Evolutionary conservation across 345 rosid species (phyloP), one percentile per base, ranked within the genome.

Genomic region (Gossypioides kirkii): DNA sequence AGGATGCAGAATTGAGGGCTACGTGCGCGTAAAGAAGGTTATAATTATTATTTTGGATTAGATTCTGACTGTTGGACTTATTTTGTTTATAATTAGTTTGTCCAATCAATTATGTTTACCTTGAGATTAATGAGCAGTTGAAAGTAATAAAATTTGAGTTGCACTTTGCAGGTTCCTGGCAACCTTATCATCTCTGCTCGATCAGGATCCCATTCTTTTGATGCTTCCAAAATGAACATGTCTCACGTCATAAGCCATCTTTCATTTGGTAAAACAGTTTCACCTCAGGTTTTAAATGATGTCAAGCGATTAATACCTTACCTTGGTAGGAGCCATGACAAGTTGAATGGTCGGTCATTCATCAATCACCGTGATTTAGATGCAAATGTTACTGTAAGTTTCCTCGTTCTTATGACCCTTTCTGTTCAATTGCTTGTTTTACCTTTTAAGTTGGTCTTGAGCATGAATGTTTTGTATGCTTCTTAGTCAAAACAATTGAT

Each of bases 1-100:
- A 70, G 99, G 99, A 76, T 95, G 99, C 56, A 90, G 93, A 87
- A 85, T 95, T 69, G 99, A 95, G 84, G 99, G 99, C 73, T 86
- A 89, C 80, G 93, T 95, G 64, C 93, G 96, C 50, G 96, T 91
- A 53, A 96, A 96, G 84, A 96, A 96, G 96, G 99, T 90, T 10
- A 69, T 28, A 80, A 60, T 54, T 42, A 6, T 10, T 6, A 55
- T n/a, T 10, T 62, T 75, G 12, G 17, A 69, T 70, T 46, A 13
- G 26, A 28, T 42, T 41, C 26, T 36, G 16, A 53, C 45, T 23
- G 3, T 41, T n/a, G 53, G 46, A 65, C 45, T 14, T 69, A 20
- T n/a, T 59, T 22, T 47, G 16, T 62, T 32, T 14, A 32, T 20
- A 68, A 64, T 42, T 66, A 72, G 22, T 79, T 63, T 65, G 63